phyloP scores from a whole-genome alignment of 257 asterid genomes.

The Solanum virginianum region DNA sequence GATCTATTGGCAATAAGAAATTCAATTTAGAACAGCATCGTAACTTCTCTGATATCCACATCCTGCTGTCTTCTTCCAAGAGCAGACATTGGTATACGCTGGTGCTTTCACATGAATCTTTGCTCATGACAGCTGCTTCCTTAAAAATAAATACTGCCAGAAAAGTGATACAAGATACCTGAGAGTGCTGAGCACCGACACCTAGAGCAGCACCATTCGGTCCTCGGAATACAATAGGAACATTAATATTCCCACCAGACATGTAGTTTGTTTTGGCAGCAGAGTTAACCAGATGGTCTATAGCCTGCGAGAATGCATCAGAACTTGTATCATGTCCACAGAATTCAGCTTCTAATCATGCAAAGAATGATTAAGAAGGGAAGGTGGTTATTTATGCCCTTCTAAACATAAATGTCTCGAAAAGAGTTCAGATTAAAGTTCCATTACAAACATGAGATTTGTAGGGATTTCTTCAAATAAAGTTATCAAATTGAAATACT shows the following conservation, averaged over 20 bases:
- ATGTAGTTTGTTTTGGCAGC: constrained; percentile 42
- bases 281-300: constrained; percentile 36
- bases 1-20: background rate
- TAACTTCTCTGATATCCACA: background rate
- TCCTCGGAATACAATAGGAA: constrained; percentile 42
- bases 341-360: background rate
- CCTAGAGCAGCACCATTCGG: constrained; percentile 53
- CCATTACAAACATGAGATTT: background rate
- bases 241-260: constrained; percentile 38
- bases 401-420: background rate
- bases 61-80: background rate
- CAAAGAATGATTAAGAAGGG: background rate
- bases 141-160: background rate
- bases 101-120: background rate
- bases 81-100: background rate
- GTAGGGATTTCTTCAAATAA: background rate
- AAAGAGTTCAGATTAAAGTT: background rate
- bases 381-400: background rate
- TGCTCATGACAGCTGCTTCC: background rate
- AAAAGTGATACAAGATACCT: constrained; percentile 8
- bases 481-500: background rate
- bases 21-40: background rate
- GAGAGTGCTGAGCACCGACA: constrained; percentile 48
- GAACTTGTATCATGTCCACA: background rate
- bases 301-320: constrained; percentile 18